These are phyloP conservation scores for Fusarium palustre DNA, from an alignment of 2,329 filamentous ascomycete genomes.

Conservation along the genomic window DNA sequence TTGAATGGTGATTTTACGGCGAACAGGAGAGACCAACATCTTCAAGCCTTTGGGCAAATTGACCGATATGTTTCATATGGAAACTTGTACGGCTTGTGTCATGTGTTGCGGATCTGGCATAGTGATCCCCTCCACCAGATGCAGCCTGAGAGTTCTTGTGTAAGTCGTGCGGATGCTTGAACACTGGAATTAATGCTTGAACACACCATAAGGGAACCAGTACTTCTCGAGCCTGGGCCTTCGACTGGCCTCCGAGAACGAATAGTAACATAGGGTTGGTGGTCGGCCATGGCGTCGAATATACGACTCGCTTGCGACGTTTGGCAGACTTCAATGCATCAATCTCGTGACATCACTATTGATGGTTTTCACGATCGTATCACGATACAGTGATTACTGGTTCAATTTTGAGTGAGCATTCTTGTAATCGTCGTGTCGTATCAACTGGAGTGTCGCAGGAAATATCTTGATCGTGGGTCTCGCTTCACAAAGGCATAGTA, in stretches of 20 bases:
- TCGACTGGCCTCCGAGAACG: conserved; percentile 62
- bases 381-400: conserved; percentile 6
- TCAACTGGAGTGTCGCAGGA: background rate
- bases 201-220: conserved; percentile 62
- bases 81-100: conserved; percentile 69
- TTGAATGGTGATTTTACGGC: conserved; percentile 10
- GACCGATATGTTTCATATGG: conserved; percentile 67
- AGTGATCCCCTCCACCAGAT: conserved; percentile 40
- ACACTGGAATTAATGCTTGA: background rate
- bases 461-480: conserved; percentile 2
- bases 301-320: background rate
- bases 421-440: conserved; percentile 10
- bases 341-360: conserved; percentile 6
- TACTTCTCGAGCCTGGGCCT: conserved; percentile 60
- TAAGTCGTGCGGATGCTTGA: conserved; percentile 23
- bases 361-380: conserved; percentile 8
- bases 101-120: conserved; percentile 60
- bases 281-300: conserved; percentile 54
- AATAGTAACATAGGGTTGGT: conserved; percentile 65
- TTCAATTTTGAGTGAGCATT: conserved; percentile 30
- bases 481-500: conserved; percentile 31
- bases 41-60: conserved; percentile 66
- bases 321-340: conserved; percentile 5
- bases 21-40: conserved; percentile 56
- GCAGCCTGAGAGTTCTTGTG: conserved; percentile 32